Base-by-base conservation (phyloP, 2,329 filamentous ascomycete species). In the Trichophyton simii region DNA sequence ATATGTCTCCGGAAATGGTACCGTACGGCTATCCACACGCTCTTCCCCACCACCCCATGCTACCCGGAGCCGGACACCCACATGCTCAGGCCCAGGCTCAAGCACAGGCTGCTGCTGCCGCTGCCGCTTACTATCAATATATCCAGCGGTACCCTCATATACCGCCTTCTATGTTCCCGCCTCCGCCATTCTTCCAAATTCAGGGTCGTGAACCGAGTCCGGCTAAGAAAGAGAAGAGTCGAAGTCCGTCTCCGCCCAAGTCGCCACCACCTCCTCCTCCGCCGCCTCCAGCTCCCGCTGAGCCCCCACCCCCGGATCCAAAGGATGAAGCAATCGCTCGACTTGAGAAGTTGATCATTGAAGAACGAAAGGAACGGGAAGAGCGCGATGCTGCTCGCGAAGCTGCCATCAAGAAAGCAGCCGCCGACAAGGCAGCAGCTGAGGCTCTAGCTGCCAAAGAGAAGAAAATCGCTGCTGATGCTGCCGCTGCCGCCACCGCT, bases 251-350 rank as follows among this genome's bases (percentile, higher is more conserved):
- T 58, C 66, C 64, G n/a, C 55, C 44, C 8, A 36, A 48, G 15
- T 68, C 68, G 13, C 66, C 55, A 13, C 65, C 67, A 44, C 62
- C 69, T 34, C 62, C 69, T 34, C 62, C 67, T 58, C 65, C 64
- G 41, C 63, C 68, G 3, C 66, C 72, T 42, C 66, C 65, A 6
- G 66, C 67, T n/a, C 67, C 69, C 2, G 62, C 67, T 1, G 66
- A 65, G 11, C 66, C 74, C 5, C 70, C 74, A 3, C 77, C 64
- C 38, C 74, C 76, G 25, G 74, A 76, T 20, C 70, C 75, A 7
- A 77, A 78, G 63, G 76, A 78, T 54, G 79, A 81, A 63, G 78
- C 87, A 61, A 83, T 86, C 64, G 77, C 77, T n/a, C 79, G 86
- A 61, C 80, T 86, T 64, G 79, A 82, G 64, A 80, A 87, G 66